Evolutionary conservation across 2,329 filamentous ascomycete species (phyloP).

Genomic region (Botrytis deweyae): DNA sequence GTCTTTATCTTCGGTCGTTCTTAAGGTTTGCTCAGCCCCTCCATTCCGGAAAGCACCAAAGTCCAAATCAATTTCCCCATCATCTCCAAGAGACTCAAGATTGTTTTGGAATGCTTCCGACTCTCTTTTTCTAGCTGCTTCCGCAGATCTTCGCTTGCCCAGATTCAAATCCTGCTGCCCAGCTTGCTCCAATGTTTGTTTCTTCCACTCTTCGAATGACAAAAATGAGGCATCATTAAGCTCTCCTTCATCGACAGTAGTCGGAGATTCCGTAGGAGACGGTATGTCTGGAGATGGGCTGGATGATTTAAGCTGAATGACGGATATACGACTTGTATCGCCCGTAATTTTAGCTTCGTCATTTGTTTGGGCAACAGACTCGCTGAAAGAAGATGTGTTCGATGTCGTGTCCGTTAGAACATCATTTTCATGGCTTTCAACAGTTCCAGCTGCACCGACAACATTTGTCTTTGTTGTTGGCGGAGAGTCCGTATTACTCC

Average conservation of each 20-base stretch:
- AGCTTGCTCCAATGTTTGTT: constrained; percentile 80
- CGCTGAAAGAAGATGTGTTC: constrained; percentile 5
- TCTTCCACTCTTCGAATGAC: constrained; percentile 98
- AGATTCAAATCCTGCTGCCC: constrained; percentile 74
- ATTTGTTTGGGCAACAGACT: constrained; percentile 10
- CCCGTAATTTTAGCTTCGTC: not conserved
- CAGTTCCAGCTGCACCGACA: not conserved
- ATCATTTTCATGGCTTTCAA: not conserved
- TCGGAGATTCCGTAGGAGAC: constrained; percentile 16
- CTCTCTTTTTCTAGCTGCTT: constrained; percentile 50
- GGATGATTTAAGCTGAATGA: constrained; percentile 11
- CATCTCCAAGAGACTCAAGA: constrained; percentile 78
- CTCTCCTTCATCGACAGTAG: constrained; percentile 34
- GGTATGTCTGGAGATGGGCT: constrained; percentile 13
- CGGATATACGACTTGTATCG: constrained; percentile 16
- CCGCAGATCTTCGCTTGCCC: constrained; percentile 52
- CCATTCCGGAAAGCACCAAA: constrained; percentile 61
- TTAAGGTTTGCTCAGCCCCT: constrained; percentile 26
- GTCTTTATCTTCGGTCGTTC: constrained; percentile 28
- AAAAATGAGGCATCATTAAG: constrained; percentile 72
- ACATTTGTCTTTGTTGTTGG: constrained; percentile 17
- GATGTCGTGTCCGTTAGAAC: not conserved
- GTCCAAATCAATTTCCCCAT: constrained; percentile 79
- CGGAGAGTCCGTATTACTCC: constrained; percentile 32
- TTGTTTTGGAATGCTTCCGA: constrained; percentile 62